Percentiles rank a stretch among this genome's conserved stretches.
These are phyloP conservation scores for Umbelopsis sp. DNA, from an alignment of 192 early-diverging fungal species.

Conservation along the genomic window DNA sequence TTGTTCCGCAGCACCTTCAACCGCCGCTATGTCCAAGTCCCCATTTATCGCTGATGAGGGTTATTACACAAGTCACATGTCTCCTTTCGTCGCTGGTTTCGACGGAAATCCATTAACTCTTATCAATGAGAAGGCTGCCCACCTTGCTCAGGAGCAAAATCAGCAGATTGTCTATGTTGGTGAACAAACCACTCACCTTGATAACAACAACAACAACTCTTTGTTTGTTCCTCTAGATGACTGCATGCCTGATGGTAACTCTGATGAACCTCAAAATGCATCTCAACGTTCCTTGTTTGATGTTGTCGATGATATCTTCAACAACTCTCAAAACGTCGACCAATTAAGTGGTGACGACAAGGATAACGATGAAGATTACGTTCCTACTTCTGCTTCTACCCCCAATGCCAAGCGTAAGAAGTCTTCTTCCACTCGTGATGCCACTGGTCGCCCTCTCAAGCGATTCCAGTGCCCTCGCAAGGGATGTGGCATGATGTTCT, in stretches of 20 bases:
- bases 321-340: neutral
- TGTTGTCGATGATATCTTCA: neutral
- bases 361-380: neutral
- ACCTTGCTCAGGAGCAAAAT: neutral
- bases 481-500: slow-evolving; percentile 1
- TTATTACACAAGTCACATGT: slow-evolving; percentile 8
- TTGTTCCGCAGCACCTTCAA: neutral
- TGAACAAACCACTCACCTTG: slow-evolving; percentile 1
- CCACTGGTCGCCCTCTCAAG: slow-evolving; percentile 8
- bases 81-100: slow-evolving; percentile 5
- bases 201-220: neutral
- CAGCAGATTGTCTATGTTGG: slow-evolving; percentile 14
- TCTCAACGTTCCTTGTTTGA: neutral
- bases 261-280: neutral
- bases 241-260: neutral
- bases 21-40: neutral
- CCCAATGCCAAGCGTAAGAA: neutral
- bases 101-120: slow-evolving; percentile 6
- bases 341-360: neutral
- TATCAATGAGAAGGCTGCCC: slow-evolving; percentile 5
- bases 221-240: slow-evolving; percentile 8
- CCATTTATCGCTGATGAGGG: slow-evolving; percentile 9
- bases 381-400: neutral
- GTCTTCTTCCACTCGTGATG: neutral
- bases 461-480: neutral